phyloP scores from a whole-genome alignment of 371 early-diverging fungal genomes.

The Catenaria anguillulae region DNA sequence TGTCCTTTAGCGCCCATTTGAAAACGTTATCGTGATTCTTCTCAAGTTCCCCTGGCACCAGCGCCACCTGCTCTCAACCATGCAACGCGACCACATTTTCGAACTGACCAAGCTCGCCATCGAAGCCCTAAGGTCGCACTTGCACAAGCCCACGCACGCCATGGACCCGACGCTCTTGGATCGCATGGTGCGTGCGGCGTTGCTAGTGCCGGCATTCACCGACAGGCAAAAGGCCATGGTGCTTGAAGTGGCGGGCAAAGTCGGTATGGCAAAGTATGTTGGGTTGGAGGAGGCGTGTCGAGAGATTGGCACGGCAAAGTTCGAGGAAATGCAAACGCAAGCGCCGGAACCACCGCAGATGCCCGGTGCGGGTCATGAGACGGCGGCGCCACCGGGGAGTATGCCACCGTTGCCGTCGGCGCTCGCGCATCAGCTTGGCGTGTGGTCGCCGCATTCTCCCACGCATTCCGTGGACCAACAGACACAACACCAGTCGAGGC shows the following conservation, averaged over 20 bases:
- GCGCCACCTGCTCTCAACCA: conserved; percentile 35
- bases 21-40: conserved; percentile 55
- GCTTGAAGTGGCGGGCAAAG: conserved; percentile 12
- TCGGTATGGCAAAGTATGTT: no score
- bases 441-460: no score
- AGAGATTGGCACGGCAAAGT: no score
- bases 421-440: no score
- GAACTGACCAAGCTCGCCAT: conserved; percentile 50
- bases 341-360: no score
- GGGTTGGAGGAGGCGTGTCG: no score
- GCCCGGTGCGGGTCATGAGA: no score
- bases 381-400: no score
- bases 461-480: no score
- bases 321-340: no score
- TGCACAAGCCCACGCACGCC: conserved; percentile 42
- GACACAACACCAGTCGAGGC: no score
- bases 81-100: conserved; percentile 61
- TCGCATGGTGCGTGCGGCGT: conserved; percentile 41
- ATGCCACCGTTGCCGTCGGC: no score
- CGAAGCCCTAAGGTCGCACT: conserved; percentile 42
- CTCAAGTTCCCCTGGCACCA: conserved; percentile 62
- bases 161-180: conserved; percentile 42
- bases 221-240: conserved; percentile 54
- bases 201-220: conserved; percentile 56
- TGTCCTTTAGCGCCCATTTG: conserved; percentile 66